Evolutionary conservation across 2,329 filamentous ascomycete species (phyloP), one percentile per base, ranked within the genome.

Genomic region (Clarireedia paspali): DNA sequence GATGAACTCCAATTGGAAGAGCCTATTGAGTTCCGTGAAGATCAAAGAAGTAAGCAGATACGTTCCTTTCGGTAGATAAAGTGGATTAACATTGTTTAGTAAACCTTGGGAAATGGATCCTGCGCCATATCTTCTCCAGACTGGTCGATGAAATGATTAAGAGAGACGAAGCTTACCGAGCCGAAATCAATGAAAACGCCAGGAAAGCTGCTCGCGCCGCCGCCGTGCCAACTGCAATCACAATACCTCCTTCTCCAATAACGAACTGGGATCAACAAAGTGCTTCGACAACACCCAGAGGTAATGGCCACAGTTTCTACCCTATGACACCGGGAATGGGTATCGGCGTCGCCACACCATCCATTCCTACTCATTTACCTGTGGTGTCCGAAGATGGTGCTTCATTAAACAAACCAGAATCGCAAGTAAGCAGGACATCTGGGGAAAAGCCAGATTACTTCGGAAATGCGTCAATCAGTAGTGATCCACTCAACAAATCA

Each of bases 41-140:
- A 99, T 65, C 92, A 97, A 73, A 83, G 94, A 74, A 95, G 89
- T 92, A 79, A 67, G 84, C 70, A 4, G 58, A 10, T 17, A 17
- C 6, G 30, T 48, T 23, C n/a, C n/a, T 20, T 14, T 23, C 24
- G n/a, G 64, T 55, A 54, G 30, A n/a, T 30, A 20, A 53, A 39
- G 65, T 68, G 56, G 68, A 59, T 27, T n/a, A 24, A 36, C 40
- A 36, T n/a, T 12, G n/a, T 15, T 26, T 61, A 94, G 89, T 97
- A 70, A 97, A 96, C 67, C 83, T 97, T 47, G 94, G 94, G 7
- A 96, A 95, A 76, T 99, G 94, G 94, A 84, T 97, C 47, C 74
- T 99, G 58, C 83, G 94, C 36, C 95, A 96, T 70, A 78, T 99
- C 0, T 99, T 99, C 73, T 84, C 87, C 9, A 87, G 88, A 55